These are phyloP conservation scores for Pilasporangium apinafurcum DNA, from an alignment of 352 stramenopile genomes.

Conservation along the genomic window DNA sequence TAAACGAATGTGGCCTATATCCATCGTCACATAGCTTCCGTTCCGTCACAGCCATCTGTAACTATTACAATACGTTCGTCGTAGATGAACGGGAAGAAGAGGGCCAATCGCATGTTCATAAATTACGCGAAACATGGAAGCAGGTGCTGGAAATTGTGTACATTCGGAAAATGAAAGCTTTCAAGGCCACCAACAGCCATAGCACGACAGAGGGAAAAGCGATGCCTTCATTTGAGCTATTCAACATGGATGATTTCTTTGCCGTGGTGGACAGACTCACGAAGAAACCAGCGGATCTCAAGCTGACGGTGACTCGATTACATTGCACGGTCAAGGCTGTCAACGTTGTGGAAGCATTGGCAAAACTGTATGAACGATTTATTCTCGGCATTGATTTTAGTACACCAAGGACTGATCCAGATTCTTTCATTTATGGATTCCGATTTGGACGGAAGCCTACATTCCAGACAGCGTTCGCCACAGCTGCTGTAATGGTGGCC, in stretches of 20 bases:
- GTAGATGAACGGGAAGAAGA: slow-evolving; percentile 25
- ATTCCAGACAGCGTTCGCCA: slow-evolving; percentile 23
- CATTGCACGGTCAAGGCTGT: slow-evolving; percentile 49
- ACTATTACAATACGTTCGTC: slow-evolving; percentile 54
- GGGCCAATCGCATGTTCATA: slow-evolving; percentile 12
- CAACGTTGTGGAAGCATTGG: slow-evolving; percentile 50
- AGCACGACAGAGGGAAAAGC: slow-evolving; percentile 1
- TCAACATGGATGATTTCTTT: slow-evolving; percentile 54
- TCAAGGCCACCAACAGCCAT: slow-evolving; percentile 3
- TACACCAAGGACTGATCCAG: slow-evolving; percentile 36
- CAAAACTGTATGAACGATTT: slow-evolving; percentile 57
- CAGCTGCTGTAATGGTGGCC: slow-evolving; percentile 10
- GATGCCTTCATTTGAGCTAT: slow-evolving; percentile 38
- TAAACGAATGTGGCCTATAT: slow-evolving; percentile 41
- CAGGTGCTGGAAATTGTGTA: slow-evolving; percentile 51
- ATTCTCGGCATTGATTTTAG: slow-evolving; percentile 57
- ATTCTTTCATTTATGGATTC: slow-evolving; percentile 64
- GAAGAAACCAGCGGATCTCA: slow-evolving; percentile 37
- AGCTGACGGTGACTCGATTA: slow-evolving; percentile 47
- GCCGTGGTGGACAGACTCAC: slow-evolving; percentile 35
- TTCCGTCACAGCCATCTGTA: slow-evolving; percentile 42
- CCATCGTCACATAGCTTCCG: slow-evolving; percentile 39
- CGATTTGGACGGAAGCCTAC: slow-evolving; percentile 57
- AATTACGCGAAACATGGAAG: slow-evolving; percentile 38
- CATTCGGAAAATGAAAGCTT: slow-evolving; percentile 42